Conservation (phyloP, 768 basidiomycete species). For the Boletus reticuloceps region DNA sequence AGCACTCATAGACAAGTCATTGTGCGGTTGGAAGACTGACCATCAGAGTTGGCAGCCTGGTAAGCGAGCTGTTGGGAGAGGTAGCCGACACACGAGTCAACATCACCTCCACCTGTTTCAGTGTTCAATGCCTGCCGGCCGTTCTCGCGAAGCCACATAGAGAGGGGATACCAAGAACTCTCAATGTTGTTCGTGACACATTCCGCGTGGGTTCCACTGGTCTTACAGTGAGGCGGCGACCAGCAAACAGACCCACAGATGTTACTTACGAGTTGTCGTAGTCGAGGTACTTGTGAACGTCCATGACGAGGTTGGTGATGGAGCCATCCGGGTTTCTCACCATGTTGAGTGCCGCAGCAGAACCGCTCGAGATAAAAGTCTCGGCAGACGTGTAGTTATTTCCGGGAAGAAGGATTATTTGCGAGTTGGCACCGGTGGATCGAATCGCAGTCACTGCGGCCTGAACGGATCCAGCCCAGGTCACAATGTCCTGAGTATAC, state of each 20-base stretch:
- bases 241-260: not conserved
- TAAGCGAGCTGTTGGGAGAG: slow-evolving; percentile 46
- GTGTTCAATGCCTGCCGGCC: slow-evolving; percentile 56
- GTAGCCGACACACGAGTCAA: slow-evolving; percentile 43
- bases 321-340: slow-evolving; percentile 48
- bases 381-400: slow-evolving; percentile 54
- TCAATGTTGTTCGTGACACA: slow-evolving; percentile 57
- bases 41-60: slow-evolving; percentile 48
- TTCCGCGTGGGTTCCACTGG: slow-evolving; percentile 39
- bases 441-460: slow-evolving; percentile 3
- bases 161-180: slow-evolving; percentile 44
- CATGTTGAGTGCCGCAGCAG: slow-evolving; percentile 44
- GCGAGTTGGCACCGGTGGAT: slow-evolving; percentile 29
- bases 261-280: slow-evolving; percentile 44
- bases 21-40: slow-evolving; percentile 23
- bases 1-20: not conserved
- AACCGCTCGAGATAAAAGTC: slow-evolving; percentile 50
- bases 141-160: slow-evolving; percentile 47
- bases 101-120: slow-evolving; percentile 60
- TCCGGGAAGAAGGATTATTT: slow-evolving; percentile 55
- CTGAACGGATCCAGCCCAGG: slow-evolving; percentile 52
- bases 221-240: not conserved
- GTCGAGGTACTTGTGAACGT: slow-evolving; percentile 65
- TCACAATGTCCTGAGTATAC: slow-evolving; percentile 31
- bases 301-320: slow-evolving; percentile 48